Evolutionary conservation across 208 protist genomes (phyloP).

Genomic region (Herpetomonas tarakana): DNA sequence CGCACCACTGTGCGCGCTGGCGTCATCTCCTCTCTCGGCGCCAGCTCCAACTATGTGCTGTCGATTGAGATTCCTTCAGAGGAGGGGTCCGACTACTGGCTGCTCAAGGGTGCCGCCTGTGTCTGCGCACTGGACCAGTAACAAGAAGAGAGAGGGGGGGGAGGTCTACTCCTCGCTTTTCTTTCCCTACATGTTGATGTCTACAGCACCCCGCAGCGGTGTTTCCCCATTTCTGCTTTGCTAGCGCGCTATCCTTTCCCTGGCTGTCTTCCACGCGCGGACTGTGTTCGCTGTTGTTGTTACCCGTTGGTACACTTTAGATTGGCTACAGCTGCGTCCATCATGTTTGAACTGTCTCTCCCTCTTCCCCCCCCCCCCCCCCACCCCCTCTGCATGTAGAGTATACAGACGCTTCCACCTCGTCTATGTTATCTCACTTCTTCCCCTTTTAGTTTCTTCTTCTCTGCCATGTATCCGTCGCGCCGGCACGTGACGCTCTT

Average conservation of each 20-base stretch:
- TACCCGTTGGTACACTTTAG: too few species aligned
- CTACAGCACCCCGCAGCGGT: too few species aligned
- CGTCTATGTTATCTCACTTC: background rate
- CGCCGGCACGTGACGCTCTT: too few species aligned
- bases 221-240: background rate
- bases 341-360: too few species aligned
- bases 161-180: slow-evolving; percentile 3
- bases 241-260: slow-evolving; percentile 4
- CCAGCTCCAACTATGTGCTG: slow-evolving; percentile 95
- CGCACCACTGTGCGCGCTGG: slow-evolving; percentile 93
- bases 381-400: too few species aligned
- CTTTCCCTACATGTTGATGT: background rate
- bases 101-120: slow-evolving; percentile 88
- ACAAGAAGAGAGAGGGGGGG: too few species aligned
- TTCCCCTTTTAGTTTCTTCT: background rate
- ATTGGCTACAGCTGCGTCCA: too few species aligned
- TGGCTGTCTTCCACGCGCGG: too few species aligned
- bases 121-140: slow-evolving; percentile 79
- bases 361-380: too few species aligned
- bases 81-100: slow-evolving; percentile 87
- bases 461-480: too few species aligned
- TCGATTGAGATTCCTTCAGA: slow-evolving; percentile 86
- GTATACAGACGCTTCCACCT: too few species aligned
- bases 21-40: slow-evolving; percentile 94
- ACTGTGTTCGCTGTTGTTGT: too few species aligned